phyloP scores from a whole-genome alignment of 2,329 filamentous ascomycete genomes.

The Pseudocercospora crystallina region DNA sequence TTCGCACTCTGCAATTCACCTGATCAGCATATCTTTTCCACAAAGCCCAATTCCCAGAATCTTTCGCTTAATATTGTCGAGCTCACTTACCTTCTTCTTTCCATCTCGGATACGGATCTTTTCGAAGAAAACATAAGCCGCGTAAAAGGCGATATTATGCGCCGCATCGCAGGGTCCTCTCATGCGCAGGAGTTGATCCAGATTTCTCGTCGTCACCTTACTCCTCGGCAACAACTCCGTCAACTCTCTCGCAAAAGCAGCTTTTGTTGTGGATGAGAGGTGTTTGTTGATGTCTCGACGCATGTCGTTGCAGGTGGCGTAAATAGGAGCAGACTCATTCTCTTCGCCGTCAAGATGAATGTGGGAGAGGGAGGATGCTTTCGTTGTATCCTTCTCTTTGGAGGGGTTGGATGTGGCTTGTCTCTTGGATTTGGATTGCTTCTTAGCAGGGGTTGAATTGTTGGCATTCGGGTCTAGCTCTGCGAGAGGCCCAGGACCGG shows the following conservation, averaged over 20 bases:
- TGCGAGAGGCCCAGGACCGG: too few species aligned
- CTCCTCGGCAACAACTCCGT: slow-evolving; percentile 44
- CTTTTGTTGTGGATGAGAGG: slow-evolving; percentile 44
- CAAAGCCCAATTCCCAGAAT: neutral
- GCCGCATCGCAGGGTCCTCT: slow-evolving; percentile 48
- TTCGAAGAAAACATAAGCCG: slow-evolving; percentile 60
- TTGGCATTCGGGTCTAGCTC: too few species aligned
- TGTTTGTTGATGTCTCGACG: slow-evolving; percentile 56
- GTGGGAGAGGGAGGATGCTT: slow-evolving; percentile 33
- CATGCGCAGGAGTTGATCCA: slow-evolving; percentile 52
- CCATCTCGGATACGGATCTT: slow-evolving; percentile 54
- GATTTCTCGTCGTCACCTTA: slow-evolving; percentile 19
- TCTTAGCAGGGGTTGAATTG: too few species aligned
- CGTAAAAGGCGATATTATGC: slow-evolving; percentile 54
- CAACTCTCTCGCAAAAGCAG: slow-evolving; percentile 32
- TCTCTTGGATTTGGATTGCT: too few species aligned
- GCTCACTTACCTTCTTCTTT: slow-evolving; percentile 46
- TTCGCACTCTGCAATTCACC: neutral
- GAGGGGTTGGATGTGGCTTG: too few species aligned
- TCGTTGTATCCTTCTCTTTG: neutral
- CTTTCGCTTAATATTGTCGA: slow-evolving; percentile 7
- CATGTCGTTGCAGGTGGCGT: slow-evolving; percentile 58
- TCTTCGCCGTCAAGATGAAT: slow-evolving; percentile 52
- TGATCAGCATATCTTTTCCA: neutral
- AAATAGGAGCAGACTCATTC: slow-evolving; percentile 48